These are phyloP conservation scores for Crataegus laevigata DNA, from an alignment of 306 rosid genomes.

Conservation along the genomic window DNA sequence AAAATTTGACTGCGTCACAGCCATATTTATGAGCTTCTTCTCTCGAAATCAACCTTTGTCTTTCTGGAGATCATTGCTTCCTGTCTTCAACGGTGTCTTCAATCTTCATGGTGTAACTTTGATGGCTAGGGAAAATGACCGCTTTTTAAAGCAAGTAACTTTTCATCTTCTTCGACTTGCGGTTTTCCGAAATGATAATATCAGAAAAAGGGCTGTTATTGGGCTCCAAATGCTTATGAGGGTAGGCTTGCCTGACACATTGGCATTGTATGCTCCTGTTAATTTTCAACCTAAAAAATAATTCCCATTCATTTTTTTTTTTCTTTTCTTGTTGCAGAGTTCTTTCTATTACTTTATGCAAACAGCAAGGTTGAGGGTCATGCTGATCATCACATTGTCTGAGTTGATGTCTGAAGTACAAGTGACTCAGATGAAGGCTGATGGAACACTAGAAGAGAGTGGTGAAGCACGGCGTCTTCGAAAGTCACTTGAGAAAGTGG, in stretches of 20 bases:
- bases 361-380: conserved; percentile 93
- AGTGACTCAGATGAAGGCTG: conserved; percentile 97
- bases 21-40: conserved; percentile 76
- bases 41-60: conserved; percentile 83
- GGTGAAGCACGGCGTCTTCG: conserved; percentile 92
- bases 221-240: conserved; percentile 95
- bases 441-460: conserved; percentile 93
- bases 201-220: conserved; percentile 84
- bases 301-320: not conserved
- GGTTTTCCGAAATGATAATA: conserved; percentile 83
- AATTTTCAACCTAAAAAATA: conserved; percentile 8
- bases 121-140: conserved; percentile 98
- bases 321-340: conserved; percentile 52
- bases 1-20: conserved; percentile 91
- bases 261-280: conserved; percentile 5
- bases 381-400: conserved; percentile 89
- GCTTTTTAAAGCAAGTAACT: conserved; percentile 94
- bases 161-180: conserved; percentile 96
- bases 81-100: conserved; percentile 71
- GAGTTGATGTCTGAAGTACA: conserved; percentile 98
- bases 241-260: conserved; percentile 43
- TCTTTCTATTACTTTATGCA: conserved; percentile 84
- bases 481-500: conserved; percentile 73
- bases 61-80: conserved; percentile 80
- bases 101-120: conserved; percentile 85